Percentiles rank a stretch among this genome's conserved stretches.
These are phyloP conservation scores for Linnemannia elongata DNA, from an alignment of 192 early-diverging fungal genomes.

Conservation along the genomic window DNA sequence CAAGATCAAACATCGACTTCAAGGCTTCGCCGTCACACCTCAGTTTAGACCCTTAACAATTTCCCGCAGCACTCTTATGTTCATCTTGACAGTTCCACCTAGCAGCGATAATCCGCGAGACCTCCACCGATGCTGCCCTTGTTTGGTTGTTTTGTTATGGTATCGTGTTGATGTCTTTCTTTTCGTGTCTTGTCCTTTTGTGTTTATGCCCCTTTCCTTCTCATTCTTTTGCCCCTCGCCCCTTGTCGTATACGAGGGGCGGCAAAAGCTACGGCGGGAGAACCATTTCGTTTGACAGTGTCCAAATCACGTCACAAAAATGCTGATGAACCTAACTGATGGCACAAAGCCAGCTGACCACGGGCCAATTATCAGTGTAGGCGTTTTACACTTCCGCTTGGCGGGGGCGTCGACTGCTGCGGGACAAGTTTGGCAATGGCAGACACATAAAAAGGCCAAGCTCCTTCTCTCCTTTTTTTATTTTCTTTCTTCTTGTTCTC, in stretches of 20 bases:
- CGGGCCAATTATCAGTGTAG: conserved; percentile 11
- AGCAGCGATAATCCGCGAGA: neutral
- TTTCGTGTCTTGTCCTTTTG: neutral
- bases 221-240: neutral
- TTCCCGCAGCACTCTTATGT: neutral
- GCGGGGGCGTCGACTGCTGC: conserved; percentile 11
- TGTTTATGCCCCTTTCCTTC: neutral
- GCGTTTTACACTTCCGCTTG: neutral
- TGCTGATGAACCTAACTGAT: neutral
- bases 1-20: conserved; percentile 1
- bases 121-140: neutral
- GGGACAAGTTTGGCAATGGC: neutral
- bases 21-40: neutral
- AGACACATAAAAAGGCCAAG: neutral
- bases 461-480: neutral
- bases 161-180: neutral
- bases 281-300: neutral
- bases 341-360: conserved; percentile 13
- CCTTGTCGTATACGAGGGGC: neutral
- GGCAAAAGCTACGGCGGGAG: neutral
- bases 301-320: neutral
- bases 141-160: neutral
- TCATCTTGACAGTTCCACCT: neutral
- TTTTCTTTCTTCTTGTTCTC: conserved; percentile 6
- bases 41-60: neutral